Conservation (phyloP, 345 rosid genomes). For the Euphorbia lathyris region DNA sequence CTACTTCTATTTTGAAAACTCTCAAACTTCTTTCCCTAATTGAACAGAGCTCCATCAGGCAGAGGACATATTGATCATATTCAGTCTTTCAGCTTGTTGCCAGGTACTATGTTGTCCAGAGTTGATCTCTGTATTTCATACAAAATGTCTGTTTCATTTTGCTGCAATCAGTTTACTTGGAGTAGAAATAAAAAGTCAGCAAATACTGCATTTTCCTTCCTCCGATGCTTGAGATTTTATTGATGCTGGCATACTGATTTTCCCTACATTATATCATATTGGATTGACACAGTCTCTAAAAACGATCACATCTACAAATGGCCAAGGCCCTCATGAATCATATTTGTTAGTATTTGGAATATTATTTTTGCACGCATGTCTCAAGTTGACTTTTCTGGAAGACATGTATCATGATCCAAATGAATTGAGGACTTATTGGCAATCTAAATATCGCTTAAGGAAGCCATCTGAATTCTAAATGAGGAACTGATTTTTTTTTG, state of each 20-base stretch:
- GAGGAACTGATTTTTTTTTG: neutral
- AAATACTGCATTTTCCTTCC: neutral
- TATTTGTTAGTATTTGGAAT: neutral
- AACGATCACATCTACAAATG: neutral
- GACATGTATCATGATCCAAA: neutral
- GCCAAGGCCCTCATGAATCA: neutral
- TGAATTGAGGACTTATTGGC: neutral
- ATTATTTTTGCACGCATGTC: neutral
- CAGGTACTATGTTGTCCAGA: slow-evolving; percentile 46
- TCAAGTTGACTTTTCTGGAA: neutral
- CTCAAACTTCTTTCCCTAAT: slow-evolving; percentile 13
- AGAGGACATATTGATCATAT: slow-evolving; percentile 45
- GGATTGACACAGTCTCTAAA: neutral
- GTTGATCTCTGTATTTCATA: slow-evolving; percentile 2
- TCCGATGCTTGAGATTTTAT: neutral
- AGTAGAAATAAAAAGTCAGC: neutral
- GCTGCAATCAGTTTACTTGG: neutral
- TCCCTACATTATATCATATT: neutral
- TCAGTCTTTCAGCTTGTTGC: slow-evolving; percentile 58
- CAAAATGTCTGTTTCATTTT: neutral
- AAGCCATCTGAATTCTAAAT: neutral
- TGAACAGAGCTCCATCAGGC: slow-evolving; percentile 41
- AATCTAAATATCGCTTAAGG: neutral
- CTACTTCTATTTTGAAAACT: neutral
- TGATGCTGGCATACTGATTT: neutral